Conservation (phyloP, 1,284 basidiomycete species). For the Leccinum fallax region DNA sequence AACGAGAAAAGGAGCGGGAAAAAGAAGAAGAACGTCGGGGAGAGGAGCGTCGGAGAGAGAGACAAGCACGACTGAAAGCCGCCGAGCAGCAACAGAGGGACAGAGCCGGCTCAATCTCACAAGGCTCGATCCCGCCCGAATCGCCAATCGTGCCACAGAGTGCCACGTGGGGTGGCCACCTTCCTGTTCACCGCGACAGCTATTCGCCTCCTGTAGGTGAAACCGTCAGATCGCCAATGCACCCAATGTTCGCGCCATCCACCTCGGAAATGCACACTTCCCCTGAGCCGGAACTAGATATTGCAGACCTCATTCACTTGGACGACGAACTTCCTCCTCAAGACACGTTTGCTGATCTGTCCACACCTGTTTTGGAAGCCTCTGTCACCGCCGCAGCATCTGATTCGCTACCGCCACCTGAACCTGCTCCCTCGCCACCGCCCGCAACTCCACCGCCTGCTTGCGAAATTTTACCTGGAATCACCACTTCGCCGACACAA, state of each 20-base stretch:
- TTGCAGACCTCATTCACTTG: constrained; percentile 76
- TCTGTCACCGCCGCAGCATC: constrained; percentile 9
- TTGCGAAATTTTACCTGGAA: constrained; percentile 12
- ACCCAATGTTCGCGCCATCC: constrained; percentile 46
- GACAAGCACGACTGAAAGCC: constrained; percentile 54
- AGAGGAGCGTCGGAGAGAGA: constrained; percentile 59
- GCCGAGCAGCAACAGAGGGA: constrained; percentile 47
- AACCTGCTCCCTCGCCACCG: constrained; percentile 22
- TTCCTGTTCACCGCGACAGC: constrained; percentile 38
- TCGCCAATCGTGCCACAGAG: constrained; percentile 53
- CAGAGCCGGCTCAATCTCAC: constrained; percentile 44
- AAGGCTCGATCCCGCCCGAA: constrained; percentile 61
- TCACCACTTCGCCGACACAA: constrained; percentile 26
- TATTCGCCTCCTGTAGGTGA: constrained; percentile 31
- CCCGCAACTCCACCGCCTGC: constrained; percentile 9
- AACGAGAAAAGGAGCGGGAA: constrained; percentile 54
- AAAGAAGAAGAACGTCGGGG: constrained; percentile 56
- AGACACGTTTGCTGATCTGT: constrained; percentile 23
- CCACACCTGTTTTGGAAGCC: constrained; percentile 16
- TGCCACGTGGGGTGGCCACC: constrained; percentile 60
- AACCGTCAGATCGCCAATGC: constrained; percentile 36
- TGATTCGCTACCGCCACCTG: constrained; percentile 14
- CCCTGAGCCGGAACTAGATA: constrained; percentile 65
- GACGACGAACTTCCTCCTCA: constrained; percentile 57
- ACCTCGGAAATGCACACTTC: constrained; percentile 43